Evolutionary conservation across 2,329 filamentous ascomycete species (phyloP).

Genomic region (Thelonectria rubi): DNA sequence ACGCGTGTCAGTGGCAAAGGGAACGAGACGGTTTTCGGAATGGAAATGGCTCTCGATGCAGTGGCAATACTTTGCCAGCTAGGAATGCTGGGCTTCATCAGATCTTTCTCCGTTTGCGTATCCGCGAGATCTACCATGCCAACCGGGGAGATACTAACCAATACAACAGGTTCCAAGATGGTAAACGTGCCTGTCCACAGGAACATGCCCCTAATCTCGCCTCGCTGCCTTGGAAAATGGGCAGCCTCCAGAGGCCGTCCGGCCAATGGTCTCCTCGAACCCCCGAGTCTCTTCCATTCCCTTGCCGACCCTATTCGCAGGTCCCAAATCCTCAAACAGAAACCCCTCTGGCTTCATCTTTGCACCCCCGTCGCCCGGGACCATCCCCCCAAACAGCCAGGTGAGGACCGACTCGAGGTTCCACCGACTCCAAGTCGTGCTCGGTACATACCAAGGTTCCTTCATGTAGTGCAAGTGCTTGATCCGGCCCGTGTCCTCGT

Average conservation of each 20-base stretch:
- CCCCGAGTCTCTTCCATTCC: conserved; percentile 56
- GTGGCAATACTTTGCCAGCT: too few species aligned
- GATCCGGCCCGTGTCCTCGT: conserved; percentile 63
- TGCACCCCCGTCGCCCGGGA: conserved; percentile 54
- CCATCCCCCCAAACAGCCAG: conserved; percentile 53
- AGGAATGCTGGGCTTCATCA: too few species aligned
- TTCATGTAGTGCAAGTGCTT: conserved; percentile 62
- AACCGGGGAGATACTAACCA: too few species aligned
- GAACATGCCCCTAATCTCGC: not conserved
- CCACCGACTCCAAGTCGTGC: conserved; percentile 70
- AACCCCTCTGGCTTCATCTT: conserved; percentile 60
- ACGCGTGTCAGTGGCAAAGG: not conserved
- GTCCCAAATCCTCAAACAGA: conserved; percentile 69
- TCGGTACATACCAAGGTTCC: conserved; percentile 71
- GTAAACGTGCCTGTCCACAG: not conserved
- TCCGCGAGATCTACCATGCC: too few species aligned
- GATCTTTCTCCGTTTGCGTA: too few species aligned
- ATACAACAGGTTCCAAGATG: too few species aligned
- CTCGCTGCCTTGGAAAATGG: conserved; percentile 48
- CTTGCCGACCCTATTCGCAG: conserved; percentile 60
- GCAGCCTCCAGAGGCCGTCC: conserved; percentile 51
- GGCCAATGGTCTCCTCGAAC: conserved; percentile 45
- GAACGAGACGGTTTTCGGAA: too few species aligned
- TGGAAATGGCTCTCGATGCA: too few species aligned
- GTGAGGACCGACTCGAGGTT: conserved; percentile 62